Evolutionary conservation across 2,329 filamentous ascomycete genomes (phyloP).

Genomic region (Colletotrichum simmondsii): DNA sequence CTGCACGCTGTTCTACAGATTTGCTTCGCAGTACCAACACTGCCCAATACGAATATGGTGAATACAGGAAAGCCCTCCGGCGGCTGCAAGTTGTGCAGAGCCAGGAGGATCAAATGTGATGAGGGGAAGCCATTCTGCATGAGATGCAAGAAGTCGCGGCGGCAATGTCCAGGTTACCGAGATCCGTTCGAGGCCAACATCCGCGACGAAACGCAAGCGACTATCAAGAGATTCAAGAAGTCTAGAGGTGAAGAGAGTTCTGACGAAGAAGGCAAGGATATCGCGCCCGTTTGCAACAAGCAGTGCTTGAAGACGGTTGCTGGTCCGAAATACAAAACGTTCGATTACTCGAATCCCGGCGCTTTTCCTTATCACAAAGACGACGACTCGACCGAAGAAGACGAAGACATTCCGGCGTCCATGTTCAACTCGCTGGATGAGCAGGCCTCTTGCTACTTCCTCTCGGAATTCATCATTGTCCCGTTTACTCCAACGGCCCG

Average conservation of each 20-base stretch:
- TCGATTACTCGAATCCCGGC: conserved; percentile 26
- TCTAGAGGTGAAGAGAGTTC: conserved; percentile 32
- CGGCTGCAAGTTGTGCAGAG: conserved; percentile 39
- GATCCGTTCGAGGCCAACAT: conserved; percentile 40
- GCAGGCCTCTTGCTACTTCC: conserved; percentile 34
- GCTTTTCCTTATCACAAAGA: conserved; percentile 23
- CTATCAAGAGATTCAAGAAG: conserved; percentile 37
- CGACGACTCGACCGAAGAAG: conserved; percentile 21
- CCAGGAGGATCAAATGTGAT: conserved; percentile 39
- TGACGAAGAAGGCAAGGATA: conserved; percentile 15
- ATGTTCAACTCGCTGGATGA: conserved; percentile 31
- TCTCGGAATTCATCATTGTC: conserved; percentile 35
- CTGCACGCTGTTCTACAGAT: not conserved
- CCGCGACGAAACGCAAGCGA: conserved; percentile 39
- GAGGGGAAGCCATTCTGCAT: conserved; percentile 39
- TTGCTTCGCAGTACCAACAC: not conserved
- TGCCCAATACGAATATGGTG: conserved; percentile 33
- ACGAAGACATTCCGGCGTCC: conserved; percentile 24
- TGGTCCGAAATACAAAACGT: conserved; percentile 28
- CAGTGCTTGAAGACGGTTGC: conserved; percentile 25
- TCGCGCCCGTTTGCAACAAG: conserved; percentile 28
- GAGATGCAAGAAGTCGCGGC: conserved; percentile 39
- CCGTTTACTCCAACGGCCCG: conserved; percentile 14
- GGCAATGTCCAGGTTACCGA: conserved; percentile 39
- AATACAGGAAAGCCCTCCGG: conserved; percentile 40